Conservation (phyloP, 441 rosid species). For the Flueggea neowawraea region DNA sequence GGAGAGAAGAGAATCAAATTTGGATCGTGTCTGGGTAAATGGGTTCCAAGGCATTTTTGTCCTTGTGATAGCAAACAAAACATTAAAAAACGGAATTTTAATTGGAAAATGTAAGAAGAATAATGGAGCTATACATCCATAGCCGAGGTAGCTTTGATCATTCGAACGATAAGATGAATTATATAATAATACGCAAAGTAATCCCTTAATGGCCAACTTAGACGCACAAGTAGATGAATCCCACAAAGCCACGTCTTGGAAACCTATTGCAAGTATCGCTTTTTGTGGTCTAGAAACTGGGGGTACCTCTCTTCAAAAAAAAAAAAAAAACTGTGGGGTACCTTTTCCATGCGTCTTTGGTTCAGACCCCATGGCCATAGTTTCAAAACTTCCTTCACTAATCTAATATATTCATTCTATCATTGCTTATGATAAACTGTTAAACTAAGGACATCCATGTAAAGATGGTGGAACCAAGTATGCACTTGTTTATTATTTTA, state of each 20-base stretch:
- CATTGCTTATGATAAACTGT: slow-evolving; percentile 1
- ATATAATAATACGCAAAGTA: background rate
- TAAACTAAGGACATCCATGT: slow-evolving; percentile 18
- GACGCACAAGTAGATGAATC: slow-evolving; percentile 26
- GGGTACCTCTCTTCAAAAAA: no score
- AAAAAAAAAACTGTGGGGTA: no score
- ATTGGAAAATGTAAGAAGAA: no score
- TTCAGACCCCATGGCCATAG: slow-evolving; percentile 61
- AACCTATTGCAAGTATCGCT: background rate
- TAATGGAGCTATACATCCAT: background rate
- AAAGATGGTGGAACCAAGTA: slow-evolving; percentile 68
- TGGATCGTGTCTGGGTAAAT: slow-evolving; percentile 18
- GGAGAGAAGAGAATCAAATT: background rate
- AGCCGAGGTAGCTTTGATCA: slow-evolving; percentile 11
- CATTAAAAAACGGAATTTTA: background rate
- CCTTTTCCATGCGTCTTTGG: slow-evolving; percentile 4
- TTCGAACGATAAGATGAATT: slow-evolving; percentile 15
- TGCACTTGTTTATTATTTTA: slow-evolving; percentile 25
- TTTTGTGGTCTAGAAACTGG: slow-evolving; percentile 46
- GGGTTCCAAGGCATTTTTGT: slow-evolving; percentile 15
- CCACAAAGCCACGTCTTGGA: slow-evolving; percentile 36
- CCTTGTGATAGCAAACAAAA: slow-evolving; percentile 22
- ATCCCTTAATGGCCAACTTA: slow-evolving; percentile 20
- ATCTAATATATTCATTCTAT: slow-evolving; percentile 16
- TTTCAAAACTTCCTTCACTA: slow-evolving; percentile 41